phyloP scores from a whole-genome alignment of 1,284 basidiomycete genomes.

The Bondarzewia mesenterica region DNA sequence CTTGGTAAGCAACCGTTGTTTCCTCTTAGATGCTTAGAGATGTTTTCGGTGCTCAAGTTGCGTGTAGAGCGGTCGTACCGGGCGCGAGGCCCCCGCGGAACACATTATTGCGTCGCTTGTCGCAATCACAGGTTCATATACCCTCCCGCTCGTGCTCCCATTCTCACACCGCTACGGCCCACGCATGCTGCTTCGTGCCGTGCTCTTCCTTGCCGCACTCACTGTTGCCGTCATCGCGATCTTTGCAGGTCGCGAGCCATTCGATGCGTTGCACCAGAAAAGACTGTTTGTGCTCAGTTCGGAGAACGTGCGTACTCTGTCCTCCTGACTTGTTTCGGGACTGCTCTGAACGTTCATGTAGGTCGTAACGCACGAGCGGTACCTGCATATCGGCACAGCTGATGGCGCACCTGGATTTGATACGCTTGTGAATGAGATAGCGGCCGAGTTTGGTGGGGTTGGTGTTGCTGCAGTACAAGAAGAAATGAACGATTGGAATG shows the following conservation, averaged over 20 bases:
- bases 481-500: conserved; percentile 59
- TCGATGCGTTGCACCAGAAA: conserved; percentile 85
- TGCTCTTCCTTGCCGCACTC: conserved; percentile 39
- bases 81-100: conserved; percentile 76
- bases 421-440: conserved; percentile 54
- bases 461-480: conserved; percentile 35
- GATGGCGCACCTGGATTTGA: conserved; percentile 79
- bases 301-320: conserved; percentile 64
- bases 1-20: conserved; percentile 46
- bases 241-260: conserved; percentile 58
- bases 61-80: conserved; percentile 64
- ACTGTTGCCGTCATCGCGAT: conserved; percentile 51
- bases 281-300: conserved; percentile 80
- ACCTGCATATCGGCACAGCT: conserved; percentile 77
- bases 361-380: conserved; percentile 68
- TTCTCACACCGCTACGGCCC: conserved; percentile 72
- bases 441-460: conserved; percentile 45
- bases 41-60: conserved; percentile 10
- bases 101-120: conserved; percentile 82
- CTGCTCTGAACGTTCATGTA: conserved; percentile 20
- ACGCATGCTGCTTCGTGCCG: conserved; percentile 34
- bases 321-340: neutral
- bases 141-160: conserved; percentile 58
- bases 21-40: neutral
- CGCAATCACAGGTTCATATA: conserved; percentile 51